Conservation (phyloP, 2,329 filamentous ascomycete genomes). For the Diaporthe vaccinii region DNA sequence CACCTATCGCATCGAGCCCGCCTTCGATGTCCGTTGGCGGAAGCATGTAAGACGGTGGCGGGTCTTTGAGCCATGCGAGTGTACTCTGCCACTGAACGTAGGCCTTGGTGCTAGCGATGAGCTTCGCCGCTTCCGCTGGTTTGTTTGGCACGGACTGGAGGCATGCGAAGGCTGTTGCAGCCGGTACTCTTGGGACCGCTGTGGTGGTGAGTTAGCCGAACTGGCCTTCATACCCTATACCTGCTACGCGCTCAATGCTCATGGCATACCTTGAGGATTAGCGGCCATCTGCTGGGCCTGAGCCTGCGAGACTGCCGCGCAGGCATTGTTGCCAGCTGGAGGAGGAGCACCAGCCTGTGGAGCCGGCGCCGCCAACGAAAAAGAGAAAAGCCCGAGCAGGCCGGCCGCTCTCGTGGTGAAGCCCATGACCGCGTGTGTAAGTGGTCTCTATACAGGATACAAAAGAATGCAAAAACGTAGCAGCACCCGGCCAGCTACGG, state of each 20-base stretch:
- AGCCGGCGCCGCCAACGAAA: constrained; percentile 31
- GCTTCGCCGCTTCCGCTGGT: constrained; percentile 49
- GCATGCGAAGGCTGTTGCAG: constrained; percentile 54
- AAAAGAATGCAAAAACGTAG: constrained; percentile 28
- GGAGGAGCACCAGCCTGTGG: constrained; percentile 20
- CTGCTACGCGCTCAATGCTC: neutral
- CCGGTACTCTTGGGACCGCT: constrained; percentile 52
- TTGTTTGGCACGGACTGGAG: constrained; percentile 56
- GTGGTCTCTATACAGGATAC: neutral
- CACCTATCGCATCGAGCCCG: constrained; percentile 59
- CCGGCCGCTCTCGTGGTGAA: constrained; percentile 32
- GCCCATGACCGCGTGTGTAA: constrained; percentile 19
- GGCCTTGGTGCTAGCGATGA: constrained; percentile 55
- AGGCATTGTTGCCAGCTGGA: constrained; percentile 28
- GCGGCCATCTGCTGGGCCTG: constrained; percentile 32
- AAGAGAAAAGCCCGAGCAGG: constrained; percentile 31
- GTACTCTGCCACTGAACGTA: constrained; percentile 64
- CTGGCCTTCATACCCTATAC: neutral
- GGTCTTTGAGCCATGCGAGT: constrained; percentile 62
- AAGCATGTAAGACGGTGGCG: constrained; percentile 64
- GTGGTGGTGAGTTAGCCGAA: neutral
- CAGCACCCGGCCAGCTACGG: constrained; percentile 37
- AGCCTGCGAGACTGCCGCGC: constrained; percentile 31
- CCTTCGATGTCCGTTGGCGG: constrained; percentile 62
- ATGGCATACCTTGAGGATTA: constrained; percentile 11